Conservation (phyloP, 495 filamentous ascomycete species). For the Xylaria longipes region DNA sequence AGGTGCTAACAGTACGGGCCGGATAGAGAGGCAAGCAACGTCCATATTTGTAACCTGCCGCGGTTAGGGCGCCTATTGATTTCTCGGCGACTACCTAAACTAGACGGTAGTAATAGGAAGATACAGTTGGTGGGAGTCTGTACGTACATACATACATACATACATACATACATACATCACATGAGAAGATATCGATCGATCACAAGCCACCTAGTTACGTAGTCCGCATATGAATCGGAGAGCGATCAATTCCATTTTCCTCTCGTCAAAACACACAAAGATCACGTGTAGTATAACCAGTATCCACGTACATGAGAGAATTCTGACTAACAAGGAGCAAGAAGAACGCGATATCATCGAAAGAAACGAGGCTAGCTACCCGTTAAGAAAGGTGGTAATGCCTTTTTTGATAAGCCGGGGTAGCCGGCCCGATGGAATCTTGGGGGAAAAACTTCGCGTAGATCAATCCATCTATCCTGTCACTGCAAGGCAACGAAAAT, state of each 20-base stretch:
- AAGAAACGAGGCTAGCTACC: not conserved
- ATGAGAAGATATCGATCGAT: not conserved
- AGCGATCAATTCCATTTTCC: not conserved
- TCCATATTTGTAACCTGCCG: not conserved
- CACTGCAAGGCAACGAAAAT: not conserved
- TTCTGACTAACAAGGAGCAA: not conserved
- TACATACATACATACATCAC: not conserved
- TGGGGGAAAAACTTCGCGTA: not conserved
- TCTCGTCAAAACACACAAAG: not conserved
- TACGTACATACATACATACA: not conserved
- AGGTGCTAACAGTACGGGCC: not conserved
- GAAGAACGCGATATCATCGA: not conserved
- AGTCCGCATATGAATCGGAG: not conserved
- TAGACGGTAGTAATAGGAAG: not conserved
- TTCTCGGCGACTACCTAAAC: not conserved
- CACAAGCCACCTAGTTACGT: not conserved
- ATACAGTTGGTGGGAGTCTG: not conserved
- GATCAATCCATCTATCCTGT: conserved; percentile 1
- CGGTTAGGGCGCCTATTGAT: conserved; percentile 9
- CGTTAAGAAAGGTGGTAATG: not conserved
- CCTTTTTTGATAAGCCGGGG: not conserved
- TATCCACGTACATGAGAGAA: not conserved
- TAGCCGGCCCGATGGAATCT: not conserved
- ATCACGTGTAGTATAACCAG: not conserved
- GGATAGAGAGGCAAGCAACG: not conserved